phyloP scores from a whole-genome alignment of 352 stramenopile genomes.

The Phytophthora citricola region DNA sequence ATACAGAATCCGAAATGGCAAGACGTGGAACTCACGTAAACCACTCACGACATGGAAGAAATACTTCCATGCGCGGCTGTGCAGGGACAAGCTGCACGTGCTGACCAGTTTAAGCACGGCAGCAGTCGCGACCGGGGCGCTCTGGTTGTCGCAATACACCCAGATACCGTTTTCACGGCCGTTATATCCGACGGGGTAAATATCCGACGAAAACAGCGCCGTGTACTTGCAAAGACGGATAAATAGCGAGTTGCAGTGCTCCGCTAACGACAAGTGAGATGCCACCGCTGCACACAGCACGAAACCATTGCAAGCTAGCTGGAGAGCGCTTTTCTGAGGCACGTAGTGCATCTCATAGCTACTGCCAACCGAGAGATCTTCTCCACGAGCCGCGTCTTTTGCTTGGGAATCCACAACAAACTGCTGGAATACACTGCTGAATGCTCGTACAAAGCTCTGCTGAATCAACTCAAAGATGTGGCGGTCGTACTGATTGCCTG shows the following conservation, averaged over 20 bases:
- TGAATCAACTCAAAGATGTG: constrained; percentile 79
- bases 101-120: constrained; percentile 73
- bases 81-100: constrained; percentile 63
- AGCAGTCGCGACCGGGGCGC: constrained; percentile 67
- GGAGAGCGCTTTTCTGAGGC: constrained; percentile 73
- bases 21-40: constrained; percentile 68
- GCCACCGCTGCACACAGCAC: constrained; percentile 70
- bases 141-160: constrained; percentile 77
- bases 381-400: constrained; percentile 40
- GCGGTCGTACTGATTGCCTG: constrained; percentile 64
- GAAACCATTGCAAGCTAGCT: constrained; percentile 81
- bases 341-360: constrained; percentile 60
- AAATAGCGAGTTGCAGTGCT: constrained; percentile 75
- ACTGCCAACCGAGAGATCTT: constrained; percentile 30
- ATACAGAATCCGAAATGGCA: constrained; percentile 59
- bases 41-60: constrained; percentile 71
- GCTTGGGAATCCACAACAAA: constrained; percentile 68
- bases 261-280: constrained; percentile 54
- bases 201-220: constrained; percentile 57
- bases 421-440: constrained; percentile 77
- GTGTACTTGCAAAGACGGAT: constrained; percentile 70
- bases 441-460: constrained; percentile 55
- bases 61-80: constrained; percentile 59
- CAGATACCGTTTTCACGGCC: constrained; percentile 57
- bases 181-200: constrained; percentile 72